A percentile compares a stretch with the other conserved stretches of the same genome.
Conservation (phyloP, 371 early-diverging fungal species). For the Mucor ambiguus region DNA sequence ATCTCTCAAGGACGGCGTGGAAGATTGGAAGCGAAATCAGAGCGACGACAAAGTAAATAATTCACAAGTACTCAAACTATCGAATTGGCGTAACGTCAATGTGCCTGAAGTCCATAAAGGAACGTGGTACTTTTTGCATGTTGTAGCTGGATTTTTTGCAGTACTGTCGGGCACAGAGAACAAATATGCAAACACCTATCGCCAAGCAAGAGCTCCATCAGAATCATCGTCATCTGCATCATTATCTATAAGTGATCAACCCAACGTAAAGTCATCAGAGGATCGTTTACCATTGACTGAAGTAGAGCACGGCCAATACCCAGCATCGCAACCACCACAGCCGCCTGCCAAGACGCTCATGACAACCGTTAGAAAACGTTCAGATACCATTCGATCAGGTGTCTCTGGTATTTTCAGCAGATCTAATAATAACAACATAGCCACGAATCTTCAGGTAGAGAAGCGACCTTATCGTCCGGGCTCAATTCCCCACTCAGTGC, state of each 20-base stretch:
- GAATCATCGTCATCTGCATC: background rate
- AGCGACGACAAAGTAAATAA: constrained; percentile 77
- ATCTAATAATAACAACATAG: constrained; percentile 2
- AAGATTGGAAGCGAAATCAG: constrained; percentile 77
- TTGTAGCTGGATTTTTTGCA: constrained; percentile 34
- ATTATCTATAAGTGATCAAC: background rate
- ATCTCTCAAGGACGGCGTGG: constrained; percentile 88
- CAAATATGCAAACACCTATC: constrained; percentile 25
- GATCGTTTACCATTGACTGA: constrained; percentile 19
- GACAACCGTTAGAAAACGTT: constrained; percentile 40
- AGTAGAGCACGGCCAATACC: background rate
- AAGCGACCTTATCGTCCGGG: constrained; percentile 49
- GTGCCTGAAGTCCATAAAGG: constrained; percentile 29
- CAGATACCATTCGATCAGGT: constrained; percentile 47
- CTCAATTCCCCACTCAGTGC: constrained; percentile 50
- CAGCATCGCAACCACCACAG: background rate
- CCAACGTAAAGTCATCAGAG: constrained; percentile 15
- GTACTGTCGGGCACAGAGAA: constrained; percentile 35
- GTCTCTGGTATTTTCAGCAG: constrained; percentile 37
- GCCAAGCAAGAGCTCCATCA: constrained; percentile 14
- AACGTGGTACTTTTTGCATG: constrained; percentile 47
- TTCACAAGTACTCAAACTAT: constrained; percentile 54
- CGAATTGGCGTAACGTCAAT: constrained; percentile 64
- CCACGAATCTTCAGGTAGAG: background rate
- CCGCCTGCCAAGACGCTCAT: constrained; percentile 25